Base-by-base conservation (phyloP, 2,329 filamentous ascomycete species). In the Fusarium temperatum region DNA sequence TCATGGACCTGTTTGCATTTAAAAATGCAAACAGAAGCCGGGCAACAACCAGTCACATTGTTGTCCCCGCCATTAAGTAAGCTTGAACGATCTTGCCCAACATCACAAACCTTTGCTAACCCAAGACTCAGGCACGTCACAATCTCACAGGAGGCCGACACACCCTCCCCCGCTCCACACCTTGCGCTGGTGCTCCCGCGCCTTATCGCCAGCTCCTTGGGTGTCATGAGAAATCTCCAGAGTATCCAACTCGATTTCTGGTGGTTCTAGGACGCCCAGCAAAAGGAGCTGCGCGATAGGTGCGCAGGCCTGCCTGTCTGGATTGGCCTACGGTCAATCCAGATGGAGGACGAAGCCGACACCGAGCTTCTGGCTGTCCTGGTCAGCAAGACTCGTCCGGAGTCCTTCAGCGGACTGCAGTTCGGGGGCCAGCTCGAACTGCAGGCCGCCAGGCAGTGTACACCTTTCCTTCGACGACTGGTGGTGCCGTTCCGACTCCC, bases 401-500 rank as follows among this genome's bases (percentile, higher is more conserved):
- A 28, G 18, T 38, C 35, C 18, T 39, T 54, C 51, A 38, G 11
- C 20, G 51, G 51, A 28, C 32, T 54, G 24, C 51, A 39, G 0
- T 17, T 54, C 51, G 20, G 9, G 14, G 24, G 20, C 14, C 35
- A 54, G 32, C 18, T 17, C 35, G 24, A 54, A 2, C 4, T 54
- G 10, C 13, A 38, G 4, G 20, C 35, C 8, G 51, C 35, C 24
- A 38, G 24, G 24, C 35, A 28, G 14, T 28, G 20, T 8, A 6
- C 8, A 0, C 51, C 51, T 2, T 54, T 28, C 1, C 14, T 39
- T 0, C 3, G 24, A 11, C 14, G 51, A 10, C 10, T 39, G 35
- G 20, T 4, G 1, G 8, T 39, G 2, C 51, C 35, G 0, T 54
- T 54, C 3, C 8, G 15, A 22, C 24, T 54, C 1, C 51, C 51